These are phyloP conservation scores for Westerdykella ornata DNA, from an alignment of 2,329 filamentous ascomycete genomes.

Conservation along the genomic window DNA sequence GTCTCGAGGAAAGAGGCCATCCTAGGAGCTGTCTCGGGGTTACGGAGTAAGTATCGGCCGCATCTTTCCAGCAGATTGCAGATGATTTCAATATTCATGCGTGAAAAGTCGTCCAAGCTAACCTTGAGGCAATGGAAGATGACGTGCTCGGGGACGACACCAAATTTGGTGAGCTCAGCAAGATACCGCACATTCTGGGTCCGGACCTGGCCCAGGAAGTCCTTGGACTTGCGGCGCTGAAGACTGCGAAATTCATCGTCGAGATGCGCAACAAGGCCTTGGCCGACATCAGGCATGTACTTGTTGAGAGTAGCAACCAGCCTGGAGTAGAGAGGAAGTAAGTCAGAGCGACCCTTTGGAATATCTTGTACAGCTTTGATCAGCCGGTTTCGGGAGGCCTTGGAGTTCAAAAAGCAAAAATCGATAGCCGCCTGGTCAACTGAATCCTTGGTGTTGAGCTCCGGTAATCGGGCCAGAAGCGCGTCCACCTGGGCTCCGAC, in stretches of 20 bases:
- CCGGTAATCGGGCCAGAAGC: constrained; percentile 77
- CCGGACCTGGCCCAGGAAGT: constrained; percentile 89
- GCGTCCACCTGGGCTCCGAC: constrained; percentile 96
- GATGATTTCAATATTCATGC: constrained; percentile 99
- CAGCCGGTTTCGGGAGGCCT: constrained; percentile 89
- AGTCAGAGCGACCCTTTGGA: constrained; percentile 85
- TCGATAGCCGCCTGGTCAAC: constrained; percentile 91
- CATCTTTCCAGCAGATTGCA: constrained; percentile 95
- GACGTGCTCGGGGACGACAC: constrained; percentile 94
- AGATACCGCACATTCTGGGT: constrained; percentile 96
- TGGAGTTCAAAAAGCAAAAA: constrained; percentile 97
- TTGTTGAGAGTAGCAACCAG: constrained; percentile 87
- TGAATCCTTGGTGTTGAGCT: constrained; percentile 82
- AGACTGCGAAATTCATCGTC: constrained; percentile 96
- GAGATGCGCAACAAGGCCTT: constrained; percentile 82
- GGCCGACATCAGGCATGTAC: constrained; percentile 91
- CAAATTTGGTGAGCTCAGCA: constrained; percentile 94
- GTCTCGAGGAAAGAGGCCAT: constrained; percentile 95
- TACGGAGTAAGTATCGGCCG: constrained; percentile 85
- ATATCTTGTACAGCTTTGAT: constrained; percentile 91
- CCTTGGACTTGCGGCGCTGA: constrained; percentile 94
- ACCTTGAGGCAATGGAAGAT: constrained; percentile 99
- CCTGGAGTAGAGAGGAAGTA: constrained; percentile 86
- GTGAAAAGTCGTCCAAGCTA: constrained; percentile 91
- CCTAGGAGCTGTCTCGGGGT: constrained; percentile 82